Evolutionary conservation across 2,329 filamentous ascomycete genomes (phyloP).

Genomic region (Microsporum canis): DNA sequence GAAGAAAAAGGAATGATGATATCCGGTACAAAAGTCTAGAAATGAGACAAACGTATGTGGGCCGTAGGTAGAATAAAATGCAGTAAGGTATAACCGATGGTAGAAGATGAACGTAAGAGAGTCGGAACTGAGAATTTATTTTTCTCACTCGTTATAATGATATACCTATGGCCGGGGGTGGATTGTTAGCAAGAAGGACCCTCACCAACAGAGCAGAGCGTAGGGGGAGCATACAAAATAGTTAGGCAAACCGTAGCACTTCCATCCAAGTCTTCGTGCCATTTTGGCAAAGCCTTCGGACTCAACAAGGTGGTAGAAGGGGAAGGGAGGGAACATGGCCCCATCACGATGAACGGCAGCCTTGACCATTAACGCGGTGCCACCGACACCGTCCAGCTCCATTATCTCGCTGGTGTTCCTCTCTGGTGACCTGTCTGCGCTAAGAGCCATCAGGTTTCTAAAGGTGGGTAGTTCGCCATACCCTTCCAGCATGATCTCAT

Average conservation of each 20-base stretch:
- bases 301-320: slow-evolving; percentile 95
- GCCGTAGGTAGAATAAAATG: neutral
- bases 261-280: slow-evolving; percentile 79
- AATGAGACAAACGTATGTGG: neutral
- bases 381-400: slow-evolving; percentile 82
- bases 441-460: slow-evolving; percentile 77
- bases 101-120: neutral
- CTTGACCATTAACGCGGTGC: slow-evolving; percentile 84
- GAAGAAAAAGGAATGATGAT: neutral
- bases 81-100: neutral
- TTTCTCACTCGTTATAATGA: slow-evolving; percentile 69
- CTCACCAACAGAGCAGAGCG: neutral
- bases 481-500: slow-evolving; percentile 88
- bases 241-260: slow-evolving; percentile 79
- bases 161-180: slow-evolving; percentile 52
- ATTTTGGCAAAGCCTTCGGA: slow-evolving; percentile 98
- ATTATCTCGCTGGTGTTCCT: slow-evolving; percentile 53
- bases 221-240: slow-evolving; percentile 61
- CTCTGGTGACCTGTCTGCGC: slow-evolving; percentile 47
- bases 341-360: slow-evolving; percentile 94
- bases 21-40: neutral
- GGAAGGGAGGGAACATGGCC: slow-evolving; percentile 94
- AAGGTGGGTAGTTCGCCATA: slow-evolving; percentile 91
- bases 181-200: slow-evolving; percentile 1
- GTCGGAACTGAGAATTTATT: neutral